Conservation (phyloP, 2,329 filamentous ascomycete genomes). For the Reticulascus tulasneorum region DNA sequence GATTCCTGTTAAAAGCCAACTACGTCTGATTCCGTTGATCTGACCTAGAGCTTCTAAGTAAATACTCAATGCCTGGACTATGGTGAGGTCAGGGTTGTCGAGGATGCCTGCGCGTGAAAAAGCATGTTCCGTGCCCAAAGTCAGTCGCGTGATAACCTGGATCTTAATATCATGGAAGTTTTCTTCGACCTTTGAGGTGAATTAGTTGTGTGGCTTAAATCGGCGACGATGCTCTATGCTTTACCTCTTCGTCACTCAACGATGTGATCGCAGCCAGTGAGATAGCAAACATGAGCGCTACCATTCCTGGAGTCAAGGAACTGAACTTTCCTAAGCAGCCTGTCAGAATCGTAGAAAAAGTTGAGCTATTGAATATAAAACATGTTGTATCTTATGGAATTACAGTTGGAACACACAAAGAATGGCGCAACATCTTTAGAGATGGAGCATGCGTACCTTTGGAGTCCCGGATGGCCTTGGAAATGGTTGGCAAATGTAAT, state of each 20-base stretch:
- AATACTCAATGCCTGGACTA: no score
- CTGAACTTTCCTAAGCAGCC: no score
- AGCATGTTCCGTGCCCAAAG: constrained; percentile 54
- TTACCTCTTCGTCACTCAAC: constrained; percentile 29
- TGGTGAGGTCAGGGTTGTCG: constrained; percentile 42
- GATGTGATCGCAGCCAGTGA: constrained; percentile 27
- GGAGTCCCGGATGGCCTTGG: constrained; percentile 34
- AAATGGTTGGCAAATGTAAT: constrained; percentile 37
- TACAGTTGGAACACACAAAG: no score
- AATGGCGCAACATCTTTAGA: no score
- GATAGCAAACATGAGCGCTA: constrained; percentile 41
- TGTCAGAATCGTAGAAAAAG: no score
- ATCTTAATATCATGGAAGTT: constrained; percentile 48
- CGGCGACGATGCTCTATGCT: constrained; percentile 28
- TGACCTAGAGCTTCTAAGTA: no score
- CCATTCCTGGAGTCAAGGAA: no score
- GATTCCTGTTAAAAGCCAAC: constrained; percentile 59
- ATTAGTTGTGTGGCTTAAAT: constrained; percentile 49
- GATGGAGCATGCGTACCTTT: no score
- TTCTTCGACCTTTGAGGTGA: constrained; percentile 47
- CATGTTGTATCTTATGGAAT: no score
- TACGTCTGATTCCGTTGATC: no score
- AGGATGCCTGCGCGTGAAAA: constrained; percentile 55
- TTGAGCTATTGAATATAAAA: no score
- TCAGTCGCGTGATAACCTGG: constrained; percentile 35